phyloP scores from a whole-genome alignment of 2,329 filamentous ascomycete species.

The Fusarium graminum region DNA sequence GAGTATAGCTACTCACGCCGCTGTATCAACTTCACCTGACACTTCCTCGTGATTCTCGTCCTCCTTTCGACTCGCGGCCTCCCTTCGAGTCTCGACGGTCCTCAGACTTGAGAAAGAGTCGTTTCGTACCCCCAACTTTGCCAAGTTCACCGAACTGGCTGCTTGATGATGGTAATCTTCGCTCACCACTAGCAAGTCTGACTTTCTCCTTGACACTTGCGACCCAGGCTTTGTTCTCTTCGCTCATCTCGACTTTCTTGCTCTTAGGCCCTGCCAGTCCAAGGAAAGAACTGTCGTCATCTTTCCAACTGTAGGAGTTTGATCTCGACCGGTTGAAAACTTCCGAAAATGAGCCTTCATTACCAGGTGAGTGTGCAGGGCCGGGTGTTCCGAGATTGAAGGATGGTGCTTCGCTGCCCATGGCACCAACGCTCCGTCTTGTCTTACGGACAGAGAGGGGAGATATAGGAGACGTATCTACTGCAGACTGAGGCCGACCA shows the following conservation, averaged over 20 bases:
- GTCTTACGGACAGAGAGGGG: conserved; percentile 69
- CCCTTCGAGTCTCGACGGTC: conserved; percentile 43
- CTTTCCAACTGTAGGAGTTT: conserved; percentile 69
- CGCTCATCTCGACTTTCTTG: conserved; percentile 74
- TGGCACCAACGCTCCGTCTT: conserved; percentile 60
- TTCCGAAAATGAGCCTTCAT: conserved; percentile 59
- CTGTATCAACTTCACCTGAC: conserved; percentile 30
- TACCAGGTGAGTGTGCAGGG: conserved; percentile 48
- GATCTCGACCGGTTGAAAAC: conserved; percentile 63
- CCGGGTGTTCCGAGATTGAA: conserved; percentile 60
- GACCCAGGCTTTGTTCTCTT: conserved; percentile 83
- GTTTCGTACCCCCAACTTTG: conserved; percentile 78
- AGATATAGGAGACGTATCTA: conserved; percentile 57
- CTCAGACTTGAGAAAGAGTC: conserved; percentile 68
- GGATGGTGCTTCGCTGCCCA: conserved; percentile 50
- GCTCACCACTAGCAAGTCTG: conserved; percentile 74
- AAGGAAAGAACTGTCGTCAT: conserved; percentile 70
- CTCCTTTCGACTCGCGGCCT: conserved; percentile 30
- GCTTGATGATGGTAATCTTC: conserved; percentile 51
- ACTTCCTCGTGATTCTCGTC: conserved; percentile 40
- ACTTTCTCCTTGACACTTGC: conserved; percentile 87
- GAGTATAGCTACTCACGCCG: conserved; percentile 23
- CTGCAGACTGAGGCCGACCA: conserved; percentile 58
- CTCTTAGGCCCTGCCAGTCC: conserved; percentile 78
- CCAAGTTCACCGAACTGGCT: conserved; percentile 75